Evolutionary conservation across 164 flowering plant species (phyloP).

Genomic region (Macadamia tetraphylla): DNA sequence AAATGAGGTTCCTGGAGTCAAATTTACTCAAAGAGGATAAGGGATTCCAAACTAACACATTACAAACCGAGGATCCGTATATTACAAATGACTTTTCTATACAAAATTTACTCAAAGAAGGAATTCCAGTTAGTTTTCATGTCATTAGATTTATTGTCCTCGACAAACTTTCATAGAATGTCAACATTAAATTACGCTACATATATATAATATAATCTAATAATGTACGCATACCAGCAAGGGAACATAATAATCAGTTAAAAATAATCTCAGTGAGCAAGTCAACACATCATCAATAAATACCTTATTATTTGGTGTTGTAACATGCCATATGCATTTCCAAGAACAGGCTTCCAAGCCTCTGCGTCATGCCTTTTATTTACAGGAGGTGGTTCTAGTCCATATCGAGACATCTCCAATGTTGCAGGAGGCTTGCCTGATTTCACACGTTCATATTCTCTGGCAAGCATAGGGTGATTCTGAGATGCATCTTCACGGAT

Average conservation of each 20-base stretch:
- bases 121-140: too few species aligned
- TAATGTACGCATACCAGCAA: too few species aligned
- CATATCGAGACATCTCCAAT: constrained; percentile 68
- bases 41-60: too few species aligned
- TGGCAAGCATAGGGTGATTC: constrained; percentile 91
- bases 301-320: constrained; percentile 88
- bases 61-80: too few species aligned
- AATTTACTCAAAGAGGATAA: too few species aligned
- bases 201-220: background rate
- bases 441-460: constrained; percentile 90
- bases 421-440: constrained; percentile 77
- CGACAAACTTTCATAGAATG: too few species aligned
- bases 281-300: background rate
- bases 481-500: constrained; percentile 21
- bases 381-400: constrained; percentile 56
- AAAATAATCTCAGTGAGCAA: constrained; percentile 2
- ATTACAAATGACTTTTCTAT: too few species aligned
- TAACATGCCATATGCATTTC: constrained; percentile 69
- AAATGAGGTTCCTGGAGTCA: too few species aligned
- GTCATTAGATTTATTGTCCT: too few species aligned
- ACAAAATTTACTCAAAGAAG: too few species aligned
- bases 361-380: constrained; percentile 67
- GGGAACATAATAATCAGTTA: background rate
- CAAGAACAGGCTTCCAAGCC: constrained; percentile 78
- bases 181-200: too few species aligned